phyloP scores from a whole-genome alignment of 805 yeast species.

The Jamesozyma piceae region DNA sequence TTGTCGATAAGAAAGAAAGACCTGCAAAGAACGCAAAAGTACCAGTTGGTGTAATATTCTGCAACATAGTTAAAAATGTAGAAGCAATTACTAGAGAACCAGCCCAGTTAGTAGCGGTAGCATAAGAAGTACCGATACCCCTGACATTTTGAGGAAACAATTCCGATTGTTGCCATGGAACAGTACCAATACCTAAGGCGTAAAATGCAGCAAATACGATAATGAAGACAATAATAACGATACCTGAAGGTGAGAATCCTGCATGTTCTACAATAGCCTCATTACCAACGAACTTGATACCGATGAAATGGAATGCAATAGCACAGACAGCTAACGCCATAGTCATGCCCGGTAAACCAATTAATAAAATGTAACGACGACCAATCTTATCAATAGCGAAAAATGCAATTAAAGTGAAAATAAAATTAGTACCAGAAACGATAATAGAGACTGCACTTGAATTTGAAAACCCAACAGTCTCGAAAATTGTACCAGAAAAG shows the following conservation, averaged over 20 bases:
- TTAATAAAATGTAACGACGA: slow-evolving; percentile 68
- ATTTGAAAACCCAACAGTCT: slow-evolving; percentile 79
- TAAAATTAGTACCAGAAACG: slow-evolving; percentile 88
- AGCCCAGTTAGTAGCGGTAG: slow-evolving; percentile 92
- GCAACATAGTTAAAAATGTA: slow-evolving; percentile 88
- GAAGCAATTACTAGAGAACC: slow-evolving; percentile 88
- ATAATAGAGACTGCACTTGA: slow-evolving; percentile 93
- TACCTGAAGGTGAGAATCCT: slow-evolving; percentile 75
- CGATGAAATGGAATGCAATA: slow-evolving; percentile 81
- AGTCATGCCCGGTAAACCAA: slow-evolving; percentile 82
- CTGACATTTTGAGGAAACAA: slow-evolving; percentile 89
- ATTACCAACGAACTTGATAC: slow-evolving; percentile 45
- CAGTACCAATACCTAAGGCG: slow-evolving; percentile 93
- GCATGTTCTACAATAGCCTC: slow-evolving; percentile 35
- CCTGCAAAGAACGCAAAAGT: slow-evolving; percentile 88
- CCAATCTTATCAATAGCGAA: slow-evolving; percentile 82
- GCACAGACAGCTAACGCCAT: slow-evolving; percentile 70
- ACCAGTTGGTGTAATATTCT: slow-evolving; percentile 88
- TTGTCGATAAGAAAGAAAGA: slow-evolving; percentile 58
- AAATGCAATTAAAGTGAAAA: slow-evolving; percentile 79
- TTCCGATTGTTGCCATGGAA: slow-evolving; percentile 97
- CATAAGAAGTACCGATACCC: slow-evolving; percentile 82
- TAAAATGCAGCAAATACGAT: slow-evolving; percentile 80
- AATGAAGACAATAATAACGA: slow-evolving; percentile 76
- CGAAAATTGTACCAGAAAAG: slow-evolving; percentile 85